Base-by-base conservation (phyloP, 805 yeast species). In the Metschnikowia peoriensis region DNA sequence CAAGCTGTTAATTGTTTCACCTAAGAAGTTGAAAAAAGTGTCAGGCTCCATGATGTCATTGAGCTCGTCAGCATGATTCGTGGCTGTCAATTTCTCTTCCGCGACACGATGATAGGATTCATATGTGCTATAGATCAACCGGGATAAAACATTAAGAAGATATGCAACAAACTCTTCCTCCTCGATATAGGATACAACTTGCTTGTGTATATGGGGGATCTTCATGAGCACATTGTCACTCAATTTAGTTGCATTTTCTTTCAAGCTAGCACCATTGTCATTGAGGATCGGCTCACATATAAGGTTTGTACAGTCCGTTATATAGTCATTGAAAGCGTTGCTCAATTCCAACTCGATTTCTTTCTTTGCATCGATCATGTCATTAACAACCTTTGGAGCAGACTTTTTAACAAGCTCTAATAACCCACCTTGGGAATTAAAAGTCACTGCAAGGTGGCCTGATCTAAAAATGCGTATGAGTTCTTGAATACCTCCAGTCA, bases 311-410 rank as follows among this genome's bases (percentile, higher is more conserved):
- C 71, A 67, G 12, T 77, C 79, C 46, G 83, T 81, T 3, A 92
- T 85, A 58, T 88, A 84, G 17, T 78, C 82, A 58, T 83, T 86
- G 28, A 91, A 89, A 3, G 85, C 73, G 54, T 82, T 83, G 57
- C 92, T 80, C 57, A 92, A 75, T 57, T 87, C 91, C 27, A 82
- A 73, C 59, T 87, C 88, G 41, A 92, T 73, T 65, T 92, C 97
- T 43, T 68, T 68, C 51, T 76, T 75, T 49, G 84, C 94, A 69
- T 92, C 97, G 44, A 85, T 80, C 88, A 86, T 86, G 64, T 89
- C 86, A 60, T 83, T 85, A 12, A 88, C 86, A 12, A 90, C 89
- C 56, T 80, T 84, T 0, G 97, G 97, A 1, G 86, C 88, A 0
- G 89, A 77, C 28, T 84, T 89, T 56, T 80, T 75, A 2, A 86